Evolutionary conservation across 177 flowering plant species (phyloP).

Genomic region (Vitis hybrid): DNA sequence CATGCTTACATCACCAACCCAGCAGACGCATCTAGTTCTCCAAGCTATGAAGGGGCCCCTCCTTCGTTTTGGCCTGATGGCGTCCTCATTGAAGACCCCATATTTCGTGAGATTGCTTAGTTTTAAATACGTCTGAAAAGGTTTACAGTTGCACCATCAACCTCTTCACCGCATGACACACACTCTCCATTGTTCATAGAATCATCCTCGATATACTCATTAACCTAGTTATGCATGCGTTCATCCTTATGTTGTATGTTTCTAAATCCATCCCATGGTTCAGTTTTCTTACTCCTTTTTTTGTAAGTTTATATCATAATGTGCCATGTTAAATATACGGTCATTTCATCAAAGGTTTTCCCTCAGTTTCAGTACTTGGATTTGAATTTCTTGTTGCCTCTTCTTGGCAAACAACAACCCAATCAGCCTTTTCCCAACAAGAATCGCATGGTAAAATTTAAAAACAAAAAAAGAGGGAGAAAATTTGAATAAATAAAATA

Average conservation of each 20-base stretch:
- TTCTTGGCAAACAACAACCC: too few species aligned
- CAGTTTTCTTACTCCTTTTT: neutral
- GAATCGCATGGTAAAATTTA: too few species aligned
- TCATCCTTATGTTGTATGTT: too few species aligned
- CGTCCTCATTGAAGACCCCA: slow-evolving; percentile 35
- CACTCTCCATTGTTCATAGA: neutral
- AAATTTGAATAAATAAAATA: neutral
- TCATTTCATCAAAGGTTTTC: too few species aligned
- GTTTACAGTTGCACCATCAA: neutral
- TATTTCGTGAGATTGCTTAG: slow-evolving; percentile 42
- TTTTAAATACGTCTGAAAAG: neutral
- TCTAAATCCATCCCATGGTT: too few species aligned
- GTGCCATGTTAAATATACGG: too few species aligned
- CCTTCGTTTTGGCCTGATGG: slow-evolving; percentile 38
- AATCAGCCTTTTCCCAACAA: too few species aligned
- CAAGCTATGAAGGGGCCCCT: slow-evolving; percentile 29
- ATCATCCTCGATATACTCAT: too few species aligned
- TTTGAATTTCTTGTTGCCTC: too few species aligned
- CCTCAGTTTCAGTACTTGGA: neutral
- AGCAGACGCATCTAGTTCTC: slow-evolving; percentile 30
- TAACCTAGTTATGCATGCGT: too few species aligned
- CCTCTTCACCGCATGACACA: neutral
- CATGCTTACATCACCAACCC: slow-evolving; percentile 11
- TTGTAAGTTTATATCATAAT: neutral
- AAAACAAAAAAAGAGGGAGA: too few species aligned